Evolutionary conservation across 73 alveolate species (phyloP).

Genomic region (Paramecium sexaurelia): DNA sequence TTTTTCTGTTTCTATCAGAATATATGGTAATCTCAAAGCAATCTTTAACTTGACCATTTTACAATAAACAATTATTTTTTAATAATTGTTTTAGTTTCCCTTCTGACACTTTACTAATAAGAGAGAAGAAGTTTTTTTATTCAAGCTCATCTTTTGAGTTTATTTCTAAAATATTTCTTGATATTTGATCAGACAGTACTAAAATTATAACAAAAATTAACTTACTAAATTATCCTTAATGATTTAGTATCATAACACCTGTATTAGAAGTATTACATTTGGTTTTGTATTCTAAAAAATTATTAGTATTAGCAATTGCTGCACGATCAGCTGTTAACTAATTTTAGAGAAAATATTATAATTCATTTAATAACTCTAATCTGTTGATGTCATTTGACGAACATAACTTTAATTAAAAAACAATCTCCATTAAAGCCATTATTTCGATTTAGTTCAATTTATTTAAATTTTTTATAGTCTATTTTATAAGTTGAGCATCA

Average conservation of each 20-base stretch:
- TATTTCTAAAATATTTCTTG: neutral
- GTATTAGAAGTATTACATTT: neutral
- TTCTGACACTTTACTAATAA: neutral
- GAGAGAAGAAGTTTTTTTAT: neutral
- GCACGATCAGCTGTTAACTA: neutral
- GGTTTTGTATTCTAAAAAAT: neutral
- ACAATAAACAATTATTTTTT: neutral
- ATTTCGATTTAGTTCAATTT: neutral
- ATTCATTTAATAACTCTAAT: neutral
- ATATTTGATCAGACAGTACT: neutral
- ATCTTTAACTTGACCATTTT: neutral
- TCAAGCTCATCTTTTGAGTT: neutral
- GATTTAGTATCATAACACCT: neutral
- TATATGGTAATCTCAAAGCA: neutral
- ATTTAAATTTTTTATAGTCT: neutral
- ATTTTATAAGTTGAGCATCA: neutral
- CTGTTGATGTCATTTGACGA: neutral
- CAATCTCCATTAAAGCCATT: neutral
- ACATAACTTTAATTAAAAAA: neutral
- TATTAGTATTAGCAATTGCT: neutral
- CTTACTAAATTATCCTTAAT: neutral
- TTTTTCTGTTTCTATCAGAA: conserved; percentile 6
- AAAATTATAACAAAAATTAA: neutral
- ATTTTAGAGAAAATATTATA: neutral
- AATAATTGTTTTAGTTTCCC: neutral